Conservation (phyloP, 176 grass and related monocot species). For the Oryza meyeriana region DNA sequence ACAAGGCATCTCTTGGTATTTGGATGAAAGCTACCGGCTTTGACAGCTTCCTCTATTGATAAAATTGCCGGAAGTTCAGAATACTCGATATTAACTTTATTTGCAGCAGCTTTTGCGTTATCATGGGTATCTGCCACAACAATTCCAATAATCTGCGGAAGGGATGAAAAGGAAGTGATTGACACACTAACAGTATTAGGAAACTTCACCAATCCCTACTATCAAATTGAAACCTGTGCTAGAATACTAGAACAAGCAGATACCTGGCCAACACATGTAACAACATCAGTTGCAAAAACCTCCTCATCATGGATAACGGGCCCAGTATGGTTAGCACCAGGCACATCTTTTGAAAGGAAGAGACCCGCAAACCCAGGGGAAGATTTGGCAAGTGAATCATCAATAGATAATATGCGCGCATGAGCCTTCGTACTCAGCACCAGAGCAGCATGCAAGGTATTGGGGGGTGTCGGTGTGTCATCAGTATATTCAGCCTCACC, state of each 20-base stretch:
- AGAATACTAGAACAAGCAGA: conserved; percentile 25
- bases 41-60: conserved; percentile 80
- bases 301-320: conserved; percentile 75
- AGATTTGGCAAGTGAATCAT: conserved; percentile 76
- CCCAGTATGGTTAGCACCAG: conserved; percentile 70
- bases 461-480: conserved; percentile 62
- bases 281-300: conserved; percentile 80
- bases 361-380: conserved; percentile 79
- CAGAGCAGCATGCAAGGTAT: conserved; percentile 85
- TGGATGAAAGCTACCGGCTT: conserved; percentile 70
- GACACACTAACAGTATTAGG: neutral
- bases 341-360: conserved; percentile 77
- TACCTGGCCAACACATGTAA: conserved; percentile 99
- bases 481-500: conserved; percentile 92
- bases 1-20: conserved; percentile 65
- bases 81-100: conserved; percentile 76
- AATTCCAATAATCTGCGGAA: conserved; percentile 78
- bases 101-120: conserved; percentile 82
- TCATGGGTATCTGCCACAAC: conserved; percentile 98
- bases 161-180: conserved; percentile 25
- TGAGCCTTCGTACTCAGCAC: conserved; percentile 90
- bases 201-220: neutral
- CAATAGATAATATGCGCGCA: conserved; percentile 75
- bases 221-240: conserved; percentile 20
- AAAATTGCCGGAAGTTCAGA: conserved; percentile 80